These are phyloP conservation scores for Xylaria sp. DNA, from an alignment of 2,329 filamentous ascomycete species.

Conservation along the genomic window DNA sequence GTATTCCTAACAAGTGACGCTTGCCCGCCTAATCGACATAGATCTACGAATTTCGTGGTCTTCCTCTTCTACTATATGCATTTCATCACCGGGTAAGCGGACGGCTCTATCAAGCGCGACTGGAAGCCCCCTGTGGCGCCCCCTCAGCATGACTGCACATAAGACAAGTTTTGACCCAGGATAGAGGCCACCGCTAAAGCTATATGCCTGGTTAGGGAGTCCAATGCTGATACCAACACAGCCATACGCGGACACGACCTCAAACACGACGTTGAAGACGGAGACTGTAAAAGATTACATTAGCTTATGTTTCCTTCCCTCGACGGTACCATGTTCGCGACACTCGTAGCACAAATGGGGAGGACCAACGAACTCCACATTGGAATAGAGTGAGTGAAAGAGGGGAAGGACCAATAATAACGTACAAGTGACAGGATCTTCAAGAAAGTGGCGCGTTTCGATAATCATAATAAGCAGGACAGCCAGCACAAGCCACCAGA, in stretches of 20 bases:
- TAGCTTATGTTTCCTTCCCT: background rate
- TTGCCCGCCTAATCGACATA: conserved; percentile 50
- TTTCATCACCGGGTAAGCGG: conserved; percentile 53
- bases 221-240: conserved; percentile 69
- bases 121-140: conserved; percentile 65
- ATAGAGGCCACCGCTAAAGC: conserved; percentile 66
- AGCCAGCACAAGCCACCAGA: conserved; percentile 72
- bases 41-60: conserved; percentile 55
- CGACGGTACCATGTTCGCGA: background rate
- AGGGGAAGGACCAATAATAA: background rate
- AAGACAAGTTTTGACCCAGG: conserved; percentile 66
- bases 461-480: conserved; percentile 69
- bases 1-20: conserved; percentile 24
- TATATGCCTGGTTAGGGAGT: conserved; percentile 62
- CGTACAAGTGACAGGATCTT: conserved; percentile 60
- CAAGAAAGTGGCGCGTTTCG: conserved; percentile 64
- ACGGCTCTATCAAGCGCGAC: conserved; percentile 67
- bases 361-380: background rate
- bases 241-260: conserved; percentile 67
- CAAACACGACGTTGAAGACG: conserved; percentile 69
- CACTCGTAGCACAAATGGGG: background rate
- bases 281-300: conserved; percentile 49
- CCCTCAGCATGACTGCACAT: conserved; percentile 66
- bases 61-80: conserved; percentile 56
- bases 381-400: background rate